Evolutionary conservation across 1,284 basidiomycete genomes (phyloP), one percentile per base, ranked within the genome.

Genomic region (Malassezia dermatis): DNA sequence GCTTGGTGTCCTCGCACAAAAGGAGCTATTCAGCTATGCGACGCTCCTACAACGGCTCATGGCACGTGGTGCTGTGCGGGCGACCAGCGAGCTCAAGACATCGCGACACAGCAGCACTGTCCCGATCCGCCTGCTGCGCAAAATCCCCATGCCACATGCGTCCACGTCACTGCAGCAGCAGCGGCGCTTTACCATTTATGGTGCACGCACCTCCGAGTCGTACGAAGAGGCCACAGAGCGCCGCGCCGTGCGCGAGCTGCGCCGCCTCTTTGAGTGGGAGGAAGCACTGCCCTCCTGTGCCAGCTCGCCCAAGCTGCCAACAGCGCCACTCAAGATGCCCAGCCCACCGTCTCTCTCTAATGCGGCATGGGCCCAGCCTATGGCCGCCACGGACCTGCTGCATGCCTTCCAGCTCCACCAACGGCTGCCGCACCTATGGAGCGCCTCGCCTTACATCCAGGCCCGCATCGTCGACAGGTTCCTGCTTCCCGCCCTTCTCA

Each of bases 31-130:
- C 71, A 86, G 85, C 1, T 93, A 88, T 67, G 79, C 83, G n/a
- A 79, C 80, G 37, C 94, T 91, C 67, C 80, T 93, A 27, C 86
- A 89, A 67, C 81, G 86, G 24, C 79, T 94, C 21, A 84, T 91
- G 52, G 86, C 88, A 1, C 80, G 86, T 23, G 86, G 88, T 5
- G 57, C 50, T 51, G n/a, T 57, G 41, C 44, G 49, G 17, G n/a
- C 34, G 26, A 27, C 15, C 12, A 10, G 17, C 30, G 55, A 52
- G 2, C 40, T 19, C 13, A 40, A 35, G 24, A 45, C 45, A 30
- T 35, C n/a, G 28, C 48, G 41, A 13, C 41, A 31, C 23, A 19
- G n/a, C 12, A 55, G 57, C 21, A 60, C 56, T 1, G 30, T 70
- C 27, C 67, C 64, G 30, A 41, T 63, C 28, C 65, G 69, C 2